Conservation (phyloP, 345 rosid species). For the Erysimum cheiranthoides region DNA sequence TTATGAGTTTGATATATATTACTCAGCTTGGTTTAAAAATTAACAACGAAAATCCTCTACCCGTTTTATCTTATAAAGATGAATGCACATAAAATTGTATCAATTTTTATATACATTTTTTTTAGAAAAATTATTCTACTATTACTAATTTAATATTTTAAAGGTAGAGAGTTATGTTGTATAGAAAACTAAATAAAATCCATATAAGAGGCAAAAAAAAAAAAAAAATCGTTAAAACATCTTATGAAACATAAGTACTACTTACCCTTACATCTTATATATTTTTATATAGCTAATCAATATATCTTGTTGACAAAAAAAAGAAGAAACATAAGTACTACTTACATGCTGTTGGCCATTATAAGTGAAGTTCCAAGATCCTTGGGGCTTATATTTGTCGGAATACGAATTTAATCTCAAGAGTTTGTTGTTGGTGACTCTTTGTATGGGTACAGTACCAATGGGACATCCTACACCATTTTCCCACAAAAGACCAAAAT, state of each 20-base stretch:
- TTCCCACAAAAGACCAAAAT: not conserved
- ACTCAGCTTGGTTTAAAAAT: not conserved
- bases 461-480: slow-evolving; percentile 17
- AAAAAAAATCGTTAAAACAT: not conserved
- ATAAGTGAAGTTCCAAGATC: slow-evolving; percentile 23
- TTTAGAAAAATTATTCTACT: not conserved
- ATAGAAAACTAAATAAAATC: not conserved
- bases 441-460: slow-evolving; percentile 4
- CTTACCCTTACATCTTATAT: no score
- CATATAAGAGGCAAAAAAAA: no score
- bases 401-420: not conserved
- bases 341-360: not conserved
- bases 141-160: not conserved
- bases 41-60: not conserved
- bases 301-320: no score
- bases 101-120: not conserved
- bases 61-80: not conserved
- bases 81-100: not conserved
- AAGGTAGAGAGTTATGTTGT: not conserved
- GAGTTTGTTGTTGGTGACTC: not conserved
- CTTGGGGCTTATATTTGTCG: not conserved
- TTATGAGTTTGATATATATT: not conserved
- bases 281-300: no score
- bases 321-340: no score
- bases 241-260: not conserved